Base-by-base conservation (phyloP, 2,329 filamentous ascomycete genomes). In the Beauveria australis region DNA sequence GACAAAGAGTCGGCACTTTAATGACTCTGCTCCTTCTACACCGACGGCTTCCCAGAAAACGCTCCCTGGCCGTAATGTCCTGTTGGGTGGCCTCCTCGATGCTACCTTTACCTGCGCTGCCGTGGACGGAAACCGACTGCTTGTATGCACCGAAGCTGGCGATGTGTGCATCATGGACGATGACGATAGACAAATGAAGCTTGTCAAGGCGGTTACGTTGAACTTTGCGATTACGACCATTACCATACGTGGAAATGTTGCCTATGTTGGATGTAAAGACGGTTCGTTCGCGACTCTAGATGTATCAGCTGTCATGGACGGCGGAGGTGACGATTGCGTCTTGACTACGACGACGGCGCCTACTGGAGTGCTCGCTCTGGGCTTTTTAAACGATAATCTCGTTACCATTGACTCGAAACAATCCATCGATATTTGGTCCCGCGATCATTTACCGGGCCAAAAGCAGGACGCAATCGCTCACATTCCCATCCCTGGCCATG, bases 111-210 rank as follows among this genome's bases (percentile, higher is more conserved):
- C 87, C 19, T 91, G 89, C 64, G 86, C 91, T 5, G 83, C 86
- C 18, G 82, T 96, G 40, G 87, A 89, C 43, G 84, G 89, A 41
- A 82, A 81, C 47, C 89, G 87, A 67, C 88, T 92, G 19, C 82
- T 97, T 46, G 79, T 97, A 47, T 94, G 91, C 74, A 90, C 93
- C 3, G 92, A 97, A 69, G 84, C 85, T 62, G 94, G 94, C 30
- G 89, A 95, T 68, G 79, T 99, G n/a, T 97, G 93, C 72, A 78
- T 96, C 33, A 78, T 97, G 37, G 89, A 97, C 64, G 89, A 96
- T 65, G 83, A 81, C 37, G 85, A 83, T 56, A 87, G 86, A 63
- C 83, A 86, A 63, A 88, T 89, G 72, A 89, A 85, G 66, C 77
- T 97, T 53, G 78, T 80, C 48, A 85, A 86, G 61, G 79, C 91